Percentiles rank a stretch among this genome's conserved stretches.
Evolutionary conservation across 2,329 filamentous ascomycete species (phyloP).

Genomic region (Shiraia sp.): DNA sequence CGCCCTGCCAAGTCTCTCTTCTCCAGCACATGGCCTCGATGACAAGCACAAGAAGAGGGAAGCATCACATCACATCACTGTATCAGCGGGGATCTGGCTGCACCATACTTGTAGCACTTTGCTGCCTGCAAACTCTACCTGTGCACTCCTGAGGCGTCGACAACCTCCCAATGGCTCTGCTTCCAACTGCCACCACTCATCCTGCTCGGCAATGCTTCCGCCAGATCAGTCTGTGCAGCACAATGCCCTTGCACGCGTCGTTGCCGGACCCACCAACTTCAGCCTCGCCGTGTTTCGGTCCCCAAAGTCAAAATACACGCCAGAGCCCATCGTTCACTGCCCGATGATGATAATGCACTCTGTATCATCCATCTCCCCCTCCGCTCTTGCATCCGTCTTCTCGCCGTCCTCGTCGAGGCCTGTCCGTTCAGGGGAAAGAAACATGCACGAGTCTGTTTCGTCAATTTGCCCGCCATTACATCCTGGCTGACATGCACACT

Average conservation of each 20-base stretch:
- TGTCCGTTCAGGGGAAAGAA: too few relatives aligned
- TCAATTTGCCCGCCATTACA: too few relatives aligned
- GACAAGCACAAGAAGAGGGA: too few relatives aligned
- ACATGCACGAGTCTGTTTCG: too few relatives aligned
- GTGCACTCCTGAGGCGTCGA: not conserved
- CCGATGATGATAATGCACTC: not conserved
- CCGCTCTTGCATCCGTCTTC: too few relatives aligned
- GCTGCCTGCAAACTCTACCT: not conserved
- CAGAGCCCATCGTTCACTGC: not conserved
- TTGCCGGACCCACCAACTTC: constrained; percentile 27
- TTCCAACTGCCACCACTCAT: not conserved
- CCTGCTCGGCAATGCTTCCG: constrained; percentile 32
- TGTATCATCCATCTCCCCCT: too few relatives aligned
- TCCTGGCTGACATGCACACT: not conserved
- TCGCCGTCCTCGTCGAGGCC: too few relatives aligned
- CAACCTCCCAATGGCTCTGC: not conserved
- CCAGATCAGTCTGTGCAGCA: constrained; percentile 44
- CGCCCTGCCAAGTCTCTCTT: too few relatives aligned
- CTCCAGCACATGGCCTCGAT: too few relatives aligned
- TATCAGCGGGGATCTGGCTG: not conserved
- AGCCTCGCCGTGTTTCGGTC: constrained; percentile 32
- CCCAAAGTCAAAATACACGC: constrained; percentile 13
- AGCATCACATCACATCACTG: too few relatives aligned
- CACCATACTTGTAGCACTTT: not conserved
- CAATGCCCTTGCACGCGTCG: constrained; percentile 27